Percentiles rank a stretch among this genome's conserved stretches.
phyloP scores from a whole-genome alignment of 2,329 filamentous ascomycete genomes.

The Fusarium fujikuroi region DNA sequence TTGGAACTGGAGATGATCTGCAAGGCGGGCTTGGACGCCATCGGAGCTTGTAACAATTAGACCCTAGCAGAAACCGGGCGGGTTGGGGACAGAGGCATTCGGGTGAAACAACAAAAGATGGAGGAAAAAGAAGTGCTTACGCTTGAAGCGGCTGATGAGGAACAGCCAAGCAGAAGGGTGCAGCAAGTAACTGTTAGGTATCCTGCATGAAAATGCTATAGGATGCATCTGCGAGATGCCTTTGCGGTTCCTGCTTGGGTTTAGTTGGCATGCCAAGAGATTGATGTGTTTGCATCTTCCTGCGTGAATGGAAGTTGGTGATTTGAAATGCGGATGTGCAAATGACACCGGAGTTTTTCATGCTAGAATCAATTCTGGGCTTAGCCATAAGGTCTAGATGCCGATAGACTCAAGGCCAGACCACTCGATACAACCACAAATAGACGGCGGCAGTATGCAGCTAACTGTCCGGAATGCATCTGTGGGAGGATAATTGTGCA shows the following conservation, averaged over 20 bases:
- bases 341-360: background rate
- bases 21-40: conserved; percentile 34
- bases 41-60: conserved; percentile 35
- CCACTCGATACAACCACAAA: conserved; percentile 15
- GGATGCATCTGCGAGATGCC: background rate
- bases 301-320: background rate
- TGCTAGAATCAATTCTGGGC: background rate
- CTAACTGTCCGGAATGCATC: background rate
- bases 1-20: conserved; percentile 49
- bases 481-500: conserved; percentile 3
- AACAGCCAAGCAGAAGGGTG: background rate
- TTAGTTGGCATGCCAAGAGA: background rate
- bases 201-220: background rate
- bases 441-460: conserved; percentile 16
- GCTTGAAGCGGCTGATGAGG: conserved; percentile 26
- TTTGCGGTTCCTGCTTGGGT: background rate
- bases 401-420: conserved; percentile 21
- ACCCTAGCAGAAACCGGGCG: conserved; percentile 25
- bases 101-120: conserved; percentile 19
- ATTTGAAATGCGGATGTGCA: conserved; percentile 1
- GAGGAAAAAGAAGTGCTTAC: background rate
- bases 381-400: conserved; percentile 23
- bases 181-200: background rate
- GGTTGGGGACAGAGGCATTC: conserved; percentile 15
- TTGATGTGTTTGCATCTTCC: conserved; percentile 3